A percentile compares a stretch with the other conserved stretches of the same genome.
phyloP scores from a whole-genome alignment of 768 basidiomycete species.

The Piloderma croceum region DNA sequence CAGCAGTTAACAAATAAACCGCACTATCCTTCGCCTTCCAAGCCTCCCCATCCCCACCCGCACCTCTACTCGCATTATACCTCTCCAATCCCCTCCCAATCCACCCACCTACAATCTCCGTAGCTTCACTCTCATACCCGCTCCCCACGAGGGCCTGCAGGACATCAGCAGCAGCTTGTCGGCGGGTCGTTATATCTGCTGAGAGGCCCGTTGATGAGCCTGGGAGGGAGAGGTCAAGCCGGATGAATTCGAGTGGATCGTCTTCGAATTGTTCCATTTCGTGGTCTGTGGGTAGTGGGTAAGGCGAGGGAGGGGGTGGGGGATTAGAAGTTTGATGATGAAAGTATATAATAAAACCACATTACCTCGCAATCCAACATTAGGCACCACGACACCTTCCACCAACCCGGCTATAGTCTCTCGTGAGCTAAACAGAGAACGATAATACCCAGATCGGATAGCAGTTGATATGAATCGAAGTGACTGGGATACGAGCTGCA shows the following conservation, averaged over 20 bases:
- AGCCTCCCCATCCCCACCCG: slow-evolving; percentile 48
- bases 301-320: background rate
- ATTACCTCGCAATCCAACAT: slow-evolving; percentile 76
- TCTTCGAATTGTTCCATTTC: slow-evolving; percentile 97
- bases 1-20: slow-evolving; percentile 87
- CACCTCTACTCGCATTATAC: no score
- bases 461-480: slow-evolving; percentile 88
- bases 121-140: slow-evolving; percentile 81
- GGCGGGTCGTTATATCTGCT: slow-evolving; percentile 74
- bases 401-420: slow-evolving; percentile 79
- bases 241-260: slow-evolving; percentile 92
- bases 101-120: slow-evolving; percentile 81
- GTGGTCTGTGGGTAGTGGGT: slow-evolving; percentile 43
- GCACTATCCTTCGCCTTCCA: slow-evolving; percentile 96
- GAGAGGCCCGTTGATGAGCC: slow-evolving; percentile 48
- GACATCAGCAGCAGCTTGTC: slow-evolving; percentile 95
- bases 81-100: slow-evolving; percentile 67
- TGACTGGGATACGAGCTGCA: slow-evolving; percentile 90
- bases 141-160: slow-evolving; percentile 81
- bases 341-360: slow-evolving; percentile 9
- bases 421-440: slow-evolving; percentile 70
- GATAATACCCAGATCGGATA: slow-evolving; percentile 84
- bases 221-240: slow-evolving; percentile 74
- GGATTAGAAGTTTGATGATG: background rate
- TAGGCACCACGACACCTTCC: slow-evolving; percentile 91